phyloP scores from a whole-genome alignment of 2,329 filamentous ascomycete genomes.

The Aaosphaeria arxii region DNA sequence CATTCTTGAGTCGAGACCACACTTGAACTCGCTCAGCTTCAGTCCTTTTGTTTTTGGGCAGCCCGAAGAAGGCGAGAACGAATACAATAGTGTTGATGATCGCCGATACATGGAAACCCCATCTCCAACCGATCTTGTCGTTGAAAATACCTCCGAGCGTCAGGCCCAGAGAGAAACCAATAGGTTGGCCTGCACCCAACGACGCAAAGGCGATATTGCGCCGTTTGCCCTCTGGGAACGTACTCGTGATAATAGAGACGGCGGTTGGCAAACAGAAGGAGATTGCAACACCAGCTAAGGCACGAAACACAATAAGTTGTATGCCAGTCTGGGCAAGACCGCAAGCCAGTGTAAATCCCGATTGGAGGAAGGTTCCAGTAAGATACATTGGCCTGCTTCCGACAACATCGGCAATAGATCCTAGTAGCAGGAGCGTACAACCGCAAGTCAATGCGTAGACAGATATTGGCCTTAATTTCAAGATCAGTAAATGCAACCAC shows the following conservation, averaged over 20 bases:
- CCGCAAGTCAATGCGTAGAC: constrained; percentile 45
- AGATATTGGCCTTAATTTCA: constrained; percentile 29
- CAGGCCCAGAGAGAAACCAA: constrained; percentile 53
- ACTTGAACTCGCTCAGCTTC: constrained; percentile 20
- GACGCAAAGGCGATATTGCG: constrained; percentile 53
- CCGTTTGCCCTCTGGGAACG: constrained; percentile 45
- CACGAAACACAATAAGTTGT: constrained; percentile 49
- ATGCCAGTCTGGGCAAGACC: constrained; percentile 34
- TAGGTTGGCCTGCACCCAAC: constrained; percentile 49
- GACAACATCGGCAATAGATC: constrained; percentile 51
- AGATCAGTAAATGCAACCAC: neutral
- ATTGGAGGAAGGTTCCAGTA: constrained; percentile 44
- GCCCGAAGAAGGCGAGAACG: constrained; percentile 35
- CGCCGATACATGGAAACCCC: constrained; percentile 50
- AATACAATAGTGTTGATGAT: constrained; percentile 43
- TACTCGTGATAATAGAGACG: constrained; percentile 48
- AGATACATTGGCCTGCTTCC: constrained; percentile 49
- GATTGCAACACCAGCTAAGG: constrained; percentile 44
- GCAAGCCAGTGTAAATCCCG: constrained; percentile 46
- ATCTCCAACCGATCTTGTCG: constrained; percentile 51
- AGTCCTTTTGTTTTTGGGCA: constrained; percentile 25
- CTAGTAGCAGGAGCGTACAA: constrained; percentile 49
- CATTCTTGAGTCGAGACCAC: constrained; percentile 31
- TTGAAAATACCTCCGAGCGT: constrained; percentile 51
- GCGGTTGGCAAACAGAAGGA: constrained; percentile 50